Base-by-base conservation (phyloP, 2,329 filamentous ascomycete genomes). In the Biscogniauxia sp. region DNA sequence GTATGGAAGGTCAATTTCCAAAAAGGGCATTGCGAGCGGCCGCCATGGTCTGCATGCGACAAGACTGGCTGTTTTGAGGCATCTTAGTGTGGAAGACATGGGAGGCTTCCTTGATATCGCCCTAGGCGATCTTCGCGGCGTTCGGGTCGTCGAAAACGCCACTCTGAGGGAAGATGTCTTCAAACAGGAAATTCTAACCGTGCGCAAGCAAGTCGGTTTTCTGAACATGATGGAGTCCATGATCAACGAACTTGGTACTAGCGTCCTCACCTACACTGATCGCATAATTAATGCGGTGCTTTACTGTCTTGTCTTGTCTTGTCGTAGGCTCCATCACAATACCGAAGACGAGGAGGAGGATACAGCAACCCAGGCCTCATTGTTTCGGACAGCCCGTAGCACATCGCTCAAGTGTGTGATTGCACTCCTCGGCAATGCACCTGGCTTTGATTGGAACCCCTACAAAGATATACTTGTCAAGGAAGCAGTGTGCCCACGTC, bases 161-260 rank as follows among this genome's bases (percentile, higher is more conserved):
- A 68, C 76, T 5, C 69, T 86, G 6, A 76, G 83, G 2, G 79
- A 84, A 55, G 78, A 82, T 58, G 72, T 81, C 0, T 84, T 93
- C 54, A 74, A 80, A 1, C 76, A 81, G 26, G 84, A 91, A 52
- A 64, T 89, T 13, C 77, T 93, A 25, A 83, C 85, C 17, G 77
- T 84, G 11, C 86, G 93, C 69, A 95, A 93, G 74, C 94, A 97
- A 74, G 84, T 95, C 61, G 95, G 96, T 79, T 87, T 97, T 72
- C 79, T 97, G 56, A 96, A 96, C 72, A 95, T 98, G 92, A 82
- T 95, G 55, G 88, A 93, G 61, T 88, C 94, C 11, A 86, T 98
- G 73, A 87, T 98, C 61, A 89, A 90, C 60, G 92, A 95, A 57
- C 84, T 98, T 41, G 92, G 93, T 57, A 86, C 84, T 5, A 88